Conservation (phyloP, 345 rosid species). For the Populus deltoides region DNA sequence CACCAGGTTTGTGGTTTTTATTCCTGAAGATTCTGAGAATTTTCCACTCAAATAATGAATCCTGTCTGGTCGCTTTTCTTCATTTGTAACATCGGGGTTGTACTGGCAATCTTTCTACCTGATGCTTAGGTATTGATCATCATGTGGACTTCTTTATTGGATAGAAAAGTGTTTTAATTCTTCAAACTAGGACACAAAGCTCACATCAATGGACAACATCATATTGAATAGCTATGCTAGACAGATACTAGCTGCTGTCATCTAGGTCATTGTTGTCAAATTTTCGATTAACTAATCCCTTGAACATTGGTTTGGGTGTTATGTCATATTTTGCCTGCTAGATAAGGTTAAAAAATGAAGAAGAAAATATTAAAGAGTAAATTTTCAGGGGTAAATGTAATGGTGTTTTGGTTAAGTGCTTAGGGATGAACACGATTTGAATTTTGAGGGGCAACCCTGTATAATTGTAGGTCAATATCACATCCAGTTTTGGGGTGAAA, state of each 20-base stretch:
- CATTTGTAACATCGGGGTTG: neutral
- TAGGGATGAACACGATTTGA: neutral
- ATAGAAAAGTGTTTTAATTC: neutral
- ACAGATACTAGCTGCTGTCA: neutral
- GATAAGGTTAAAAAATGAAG: neutral
- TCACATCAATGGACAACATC: neutral
- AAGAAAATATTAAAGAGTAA: neutral
- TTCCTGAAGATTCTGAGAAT: slow-evolving; percentile 8
- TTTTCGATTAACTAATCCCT: neutral
- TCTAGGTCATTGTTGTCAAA: neutral
- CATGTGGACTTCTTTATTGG: neutral
- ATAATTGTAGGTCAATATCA: neutral
- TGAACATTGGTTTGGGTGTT: neutral
- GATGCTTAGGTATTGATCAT: neutral
- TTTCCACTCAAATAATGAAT: neutral
- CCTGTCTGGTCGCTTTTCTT: neutral
- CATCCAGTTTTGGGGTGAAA: neutral
- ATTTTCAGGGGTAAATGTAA: neutral
- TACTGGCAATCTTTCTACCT: neutral
- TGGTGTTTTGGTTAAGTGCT: neutral
- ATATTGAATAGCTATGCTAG: neutral
- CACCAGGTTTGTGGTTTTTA: slow-evolving; percentile 36
- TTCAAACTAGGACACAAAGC: neutral
- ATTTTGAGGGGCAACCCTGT: neutral
- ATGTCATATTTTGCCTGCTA: neutral